Evolutionary conservation across 148 eudicot species (phyloP).

Genomic region (Gaultheria prostrata): DNA sequence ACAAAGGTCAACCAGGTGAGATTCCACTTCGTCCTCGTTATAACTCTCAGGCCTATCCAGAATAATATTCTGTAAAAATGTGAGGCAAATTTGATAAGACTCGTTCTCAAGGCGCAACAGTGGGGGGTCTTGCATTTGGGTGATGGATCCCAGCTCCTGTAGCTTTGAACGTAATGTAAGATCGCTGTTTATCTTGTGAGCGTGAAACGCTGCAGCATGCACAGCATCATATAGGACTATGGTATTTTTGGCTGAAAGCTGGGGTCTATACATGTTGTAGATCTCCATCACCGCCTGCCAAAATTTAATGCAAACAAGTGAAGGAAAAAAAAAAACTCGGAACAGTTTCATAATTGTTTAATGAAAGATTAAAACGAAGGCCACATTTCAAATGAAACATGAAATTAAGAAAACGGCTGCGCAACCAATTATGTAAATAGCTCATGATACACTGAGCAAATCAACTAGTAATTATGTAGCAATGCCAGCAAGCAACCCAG

Average conservation of each 20-base stretch:
- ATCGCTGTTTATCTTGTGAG: slow-evolving; percentile 80
- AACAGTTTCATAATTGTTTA: background rate
- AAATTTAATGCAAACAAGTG: slow-evolving; percentile 5
- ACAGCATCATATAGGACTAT: slow-evolving; percentile 63
- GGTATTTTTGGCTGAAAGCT: slow-evolving; percentile 55
- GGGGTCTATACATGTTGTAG: slow-evolving; percentile 64
- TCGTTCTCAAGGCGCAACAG: slow-evolving; percentile 91
- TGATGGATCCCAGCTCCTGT: slow-evolving; percentile 63
- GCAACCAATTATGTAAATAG: background rate
- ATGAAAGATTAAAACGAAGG: slow-evolving; percentile 57
- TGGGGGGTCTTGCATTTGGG: slow-evolving; percentile 99
- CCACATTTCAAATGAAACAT: slow-evolving; percentile 24
- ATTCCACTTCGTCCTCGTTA: slow-evolving; percentile 61
- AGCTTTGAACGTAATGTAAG: slow-evolving; percentile 59
- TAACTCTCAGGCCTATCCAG: slow-evolving; percentile 53
- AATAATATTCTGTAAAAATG: slow-evolving; percentile 75
- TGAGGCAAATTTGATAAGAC: slow-evolving; percentile 89
- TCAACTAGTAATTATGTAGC: background rate
- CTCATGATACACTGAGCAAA: background rate
- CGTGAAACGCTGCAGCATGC: slow-evolving; percentile 67
- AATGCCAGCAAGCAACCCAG: background rate
- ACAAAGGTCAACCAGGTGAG: slow-evolving; percentile 71
- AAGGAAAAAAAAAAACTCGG: background rate
- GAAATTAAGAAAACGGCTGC: background rate
- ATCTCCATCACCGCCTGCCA: slow-evolving; percentile 89